Base-by-base conservation (phyloP, 352 stramenopile species). In the Globisporangium radiosum region DNA sequence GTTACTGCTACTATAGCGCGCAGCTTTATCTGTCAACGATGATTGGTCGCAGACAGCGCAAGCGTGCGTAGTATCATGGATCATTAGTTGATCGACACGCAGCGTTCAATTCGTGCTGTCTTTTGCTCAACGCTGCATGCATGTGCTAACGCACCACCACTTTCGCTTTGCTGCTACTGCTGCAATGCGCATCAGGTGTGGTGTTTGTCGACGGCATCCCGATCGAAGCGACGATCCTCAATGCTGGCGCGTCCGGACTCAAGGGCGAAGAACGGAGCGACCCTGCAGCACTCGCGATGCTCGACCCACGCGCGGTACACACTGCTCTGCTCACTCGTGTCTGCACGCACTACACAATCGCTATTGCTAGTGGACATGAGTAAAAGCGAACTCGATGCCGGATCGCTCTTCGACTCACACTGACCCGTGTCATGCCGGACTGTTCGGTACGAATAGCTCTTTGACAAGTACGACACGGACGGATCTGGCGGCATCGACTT, bases 381-480 rank as follows among this genome's bases (percentile, higher is more conserved):
- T 51, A 7, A 50, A 33, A 25, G 25, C 2, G 25, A 2, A 2
- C 25, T 1, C 25, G 25, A 25, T 25, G 25, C 1, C 1, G 2
- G 25, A 25, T 25, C 25, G 25, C 25, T 25, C 1, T 25, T 25
- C 25, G 25, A 25, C 25, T 25, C 25, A 25, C 25, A 25, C 25
- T 25, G 25, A 25, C 25, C 25, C 25, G 25, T 25, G 25, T 25
- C 25, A 25, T 25, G 25, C 25, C 25, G 25, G 25, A 25, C 25
- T 50, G 37, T 42, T 25, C 25, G 25, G 13, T 39, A 1, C 10
- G 49, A 45, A 14, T 60, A 93, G 84, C 72, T 93, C 40, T 93
- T 93, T 54, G 73, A 88, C 60, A 90, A 93, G 56, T 93, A 92
- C 64, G 82, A 93, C 62, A 58, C 72, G 9, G 84, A 93, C 44